Percentiles rank a stretch among this genome's conserved stretches.
phyloP scores from a whole-genome alignment of 345 rosid genomes.

The Lepidium sativum region DNA sequence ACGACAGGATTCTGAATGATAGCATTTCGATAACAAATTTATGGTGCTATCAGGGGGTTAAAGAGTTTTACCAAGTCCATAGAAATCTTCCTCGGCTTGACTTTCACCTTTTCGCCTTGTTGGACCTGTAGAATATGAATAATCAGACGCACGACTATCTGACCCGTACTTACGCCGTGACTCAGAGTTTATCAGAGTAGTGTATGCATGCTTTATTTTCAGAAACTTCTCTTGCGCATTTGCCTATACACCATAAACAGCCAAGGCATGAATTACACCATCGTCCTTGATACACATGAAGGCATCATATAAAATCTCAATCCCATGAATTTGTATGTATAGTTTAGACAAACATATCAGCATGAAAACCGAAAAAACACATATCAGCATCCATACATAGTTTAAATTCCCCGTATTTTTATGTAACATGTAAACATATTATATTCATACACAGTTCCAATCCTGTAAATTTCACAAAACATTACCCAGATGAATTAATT shows the following conservation, averaged over 20 bases:
- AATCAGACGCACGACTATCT: constrained; percentile 49
- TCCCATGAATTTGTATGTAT: background rate
- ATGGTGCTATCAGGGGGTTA: background rate
- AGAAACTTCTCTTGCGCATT: constrained; percentile 65
- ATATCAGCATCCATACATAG: too few species aligned
- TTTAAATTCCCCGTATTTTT: too few species aligned
- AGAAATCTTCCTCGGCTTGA: constrained; percentile 67
- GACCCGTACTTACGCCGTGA: constrained; percentile 46
- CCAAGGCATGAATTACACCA: background rate
- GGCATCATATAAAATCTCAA: background rate
- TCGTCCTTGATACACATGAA: background rate
- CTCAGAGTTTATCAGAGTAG: constrained; percentile 59
- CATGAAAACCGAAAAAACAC: too few species aligned
- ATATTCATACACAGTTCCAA: background rate
- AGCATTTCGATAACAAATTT: background rate
- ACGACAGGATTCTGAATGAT: background rate
- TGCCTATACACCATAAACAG: constrained; percentile 36
- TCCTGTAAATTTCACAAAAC: background rate
- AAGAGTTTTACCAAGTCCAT: constrained; percentile 70
- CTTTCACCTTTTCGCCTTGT: constrained; percentile 26
- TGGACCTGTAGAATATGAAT: constrained; percentile 44
- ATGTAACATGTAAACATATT: too few species aligned
- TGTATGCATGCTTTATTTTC: constrained; percentile 41
- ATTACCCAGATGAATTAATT: background rate
- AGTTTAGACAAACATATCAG: background rate